Evolutionary conservation across 2,329 filamentous ascomycete genomes (phyloP), one percentile per base, ranked within the genome.

Genomic region (Aspergillus japonicus): DNA sequence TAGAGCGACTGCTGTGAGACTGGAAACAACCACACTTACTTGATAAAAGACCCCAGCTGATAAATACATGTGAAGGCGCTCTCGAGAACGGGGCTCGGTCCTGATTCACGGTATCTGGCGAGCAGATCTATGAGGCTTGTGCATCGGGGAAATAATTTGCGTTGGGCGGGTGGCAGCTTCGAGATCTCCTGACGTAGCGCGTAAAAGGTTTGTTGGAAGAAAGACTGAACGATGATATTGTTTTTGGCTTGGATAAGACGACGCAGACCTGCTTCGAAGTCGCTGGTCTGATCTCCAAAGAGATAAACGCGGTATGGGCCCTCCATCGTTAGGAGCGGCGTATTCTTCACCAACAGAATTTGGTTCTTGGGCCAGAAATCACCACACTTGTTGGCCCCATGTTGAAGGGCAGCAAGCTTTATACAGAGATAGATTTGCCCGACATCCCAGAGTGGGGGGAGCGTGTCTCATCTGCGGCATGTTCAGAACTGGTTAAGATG

Each of bases 261-360:
- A 54, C 72, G 74, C 60, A 80, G 75, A 54, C 76, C 74, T 51
- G 73, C 68, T 61, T 78, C 72, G 60, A 77, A 78, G 64, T 78
- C 75, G 59, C 71, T 71, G 58, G 78, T 80, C 67, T 80, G 78
- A 63, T 80, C 78, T 69, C 78, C 78, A 66, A 80, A 80, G 70
- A 80, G 73, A 71, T 78, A 79, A 64, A 78, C 71, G 52, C 66
- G 68, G 62, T 65, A 70, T 60, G 64, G 62, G 54, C 61, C 66
- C 62, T 68, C 68, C 73, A 75, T 75, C 48, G 23, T 71, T 47
- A 39, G 47, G 60, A 48, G 35, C 44, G 42, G 57, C 23, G 42
- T 48, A 44, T 29, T 31, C 35, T 47, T 56, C 51, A 59, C 19
- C 52, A 31, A 47, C 47, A 50, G 50, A 39, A 60, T 63, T 51